Base-by-base conservation (phyloP, 108 stramenopile species). In the Skeletonema potamos region DNA sequence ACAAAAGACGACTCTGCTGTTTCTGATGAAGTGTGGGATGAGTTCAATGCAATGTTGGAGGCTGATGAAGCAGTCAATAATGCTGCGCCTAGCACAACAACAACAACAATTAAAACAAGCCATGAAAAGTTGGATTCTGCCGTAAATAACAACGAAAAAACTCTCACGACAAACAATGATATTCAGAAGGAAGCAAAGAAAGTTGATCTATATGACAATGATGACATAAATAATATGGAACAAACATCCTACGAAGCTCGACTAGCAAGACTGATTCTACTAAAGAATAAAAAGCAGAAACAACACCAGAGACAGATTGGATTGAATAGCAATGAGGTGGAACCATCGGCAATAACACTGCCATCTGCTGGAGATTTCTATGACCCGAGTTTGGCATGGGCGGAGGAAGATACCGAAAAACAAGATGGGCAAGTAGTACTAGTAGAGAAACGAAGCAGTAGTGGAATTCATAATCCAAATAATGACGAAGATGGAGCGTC, bases 241-340 rank as follows among this genome's bases (percentile, higher is more conserved):
- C 76, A 77, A 43, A 68, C 63, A 33, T 77, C 76, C 30, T 77
- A 77, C 22, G 76, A 77, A 65, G 76, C 76, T 20, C 54, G 76
- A 12, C 24, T 77, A 32, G 76, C 64, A 12, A 62, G 76, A 28
- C 54, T 77, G 33, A 62, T 77, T 44, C 29, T 77, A 39, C 56
- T 77, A 4, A 64, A 65, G 43, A 64, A 54, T 28, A 77, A 54
- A 51, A 54, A 33, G 57, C 0, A 58, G 12, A 36, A 36, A 30
- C 7, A 30, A 69, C 11, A 46, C n/a, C n/a, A 60, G 48, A 66
- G 44, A 33, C 48, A 65, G 29, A 64, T 0, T 8, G 48, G n/a
- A 22, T 4, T 51, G 22, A 27, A 28, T 24, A 30, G 9, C 18
- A 32, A 54, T 43, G 24, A 43, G 39, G 66, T 11, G 10, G 56